These are phyloP conservation scores for Rhizopogon roseolus DNA, from an alignment of 768 basidiomycete genomes.

Conservation along the genomic window DNA sequence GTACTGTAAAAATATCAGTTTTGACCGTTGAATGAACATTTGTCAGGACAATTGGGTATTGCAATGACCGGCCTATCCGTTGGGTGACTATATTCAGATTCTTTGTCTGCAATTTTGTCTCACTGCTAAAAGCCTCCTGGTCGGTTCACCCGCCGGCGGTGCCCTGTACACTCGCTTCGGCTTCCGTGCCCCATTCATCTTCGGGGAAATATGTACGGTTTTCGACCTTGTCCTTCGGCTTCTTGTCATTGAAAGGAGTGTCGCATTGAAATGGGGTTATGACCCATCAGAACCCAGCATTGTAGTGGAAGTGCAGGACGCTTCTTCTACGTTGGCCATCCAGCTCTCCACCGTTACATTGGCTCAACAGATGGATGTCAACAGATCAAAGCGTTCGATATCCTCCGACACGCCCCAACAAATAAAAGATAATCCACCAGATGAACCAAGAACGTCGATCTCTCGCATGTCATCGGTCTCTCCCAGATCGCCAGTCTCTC, in stretches of 20 bases:
- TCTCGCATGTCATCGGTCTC: not conserved
- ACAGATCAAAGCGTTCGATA: not conserved
- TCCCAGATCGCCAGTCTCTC: not conserved
- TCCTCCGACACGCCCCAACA: not conserved
- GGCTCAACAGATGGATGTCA: not conserved
- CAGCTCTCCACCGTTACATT: not conserved
- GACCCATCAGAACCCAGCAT: constrained; percentile 28
- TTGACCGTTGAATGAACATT: not conserved
- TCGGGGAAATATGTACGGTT: constrained; percentile 39
- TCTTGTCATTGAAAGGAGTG: constrained; percentile 53
- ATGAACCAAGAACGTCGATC: not conserved
- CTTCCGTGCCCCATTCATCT: constrained; percentile 57
- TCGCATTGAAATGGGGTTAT: constrained; percentile 42
- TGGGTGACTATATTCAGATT: constrained; percentile 32
- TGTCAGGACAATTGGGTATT: constrained; percentile 52
- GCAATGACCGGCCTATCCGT: constrained; percentile 54
- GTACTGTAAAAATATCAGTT: constrained; percentile 10
- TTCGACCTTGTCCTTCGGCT: constrained; percentile 51
- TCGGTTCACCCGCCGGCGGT: constrained; percentile 58
- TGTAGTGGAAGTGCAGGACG: not conserved
- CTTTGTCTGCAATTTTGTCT: not conserved
- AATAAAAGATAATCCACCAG: not conserved
- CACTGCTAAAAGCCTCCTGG: constrained; percentile 33
- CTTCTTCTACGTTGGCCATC: not conserved
- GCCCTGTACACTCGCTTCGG: constrained; percentile 49